These are phyloP conservation scores for Alternaria atra DNA, from an alignment of 2,329 filamentous ascomycete genomes.

Conservation along the genomic window DNA sequence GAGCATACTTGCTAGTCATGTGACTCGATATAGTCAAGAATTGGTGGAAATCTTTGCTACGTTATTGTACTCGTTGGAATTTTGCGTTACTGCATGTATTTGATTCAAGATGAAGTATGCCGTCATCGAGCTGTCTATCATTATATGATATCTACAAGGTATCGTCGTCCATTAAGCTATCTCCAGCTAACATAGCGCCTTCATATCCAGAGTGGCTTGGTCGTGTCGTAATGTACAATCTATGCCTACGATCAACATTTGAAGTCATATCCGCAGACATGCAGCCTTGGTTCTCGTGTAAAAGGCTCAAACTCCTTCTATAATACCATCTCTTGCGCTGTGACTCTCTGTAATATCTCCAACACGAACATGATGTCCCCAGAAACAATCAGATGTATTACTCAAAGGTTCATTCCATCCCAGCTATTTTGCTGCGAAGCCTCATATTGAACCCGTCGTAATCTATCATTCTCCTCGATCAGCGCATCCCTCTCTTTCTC, in stretches of 20 bases:
- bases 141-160: background rate
- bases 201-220: background rate
- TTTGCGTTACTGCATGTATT: background rate
- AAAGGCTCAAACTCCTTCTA: background rate
- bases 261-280: background rate
- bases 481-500: slow-evolving; percentile 42
- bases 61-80: background rate
- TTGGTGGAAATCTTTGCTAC: background rate
- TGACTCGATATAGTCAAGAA: too few species aligned
- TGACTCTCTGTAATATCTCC: background rate
- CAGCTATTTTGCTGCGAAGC: background rate
- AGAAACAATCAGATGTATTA: background rate
- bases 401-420: slow-evolving; percentile 4
- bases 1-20: too few species aligned
- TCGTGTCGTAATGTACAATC: slow-evolving; percentile 1
- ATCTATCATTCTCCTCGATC: slow-evolving; percentile 37
- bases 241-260: background rate
- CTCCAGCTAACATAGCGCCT: background rate
- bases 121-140: background rate
- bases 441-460: slow-evolving; percentile 22
- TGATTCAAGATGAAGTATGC: background rate
- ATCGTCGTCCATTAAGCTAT: background rate
- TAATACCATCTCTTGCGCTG: background rate
- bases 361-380: background rate
- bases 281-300: background rate